Evolutionary conservation across 108 stramenopile genomes (phyloP), one percentile per base, ranked within the genome.

Genomic region (Aurantiochytrium sp.): DNA sequence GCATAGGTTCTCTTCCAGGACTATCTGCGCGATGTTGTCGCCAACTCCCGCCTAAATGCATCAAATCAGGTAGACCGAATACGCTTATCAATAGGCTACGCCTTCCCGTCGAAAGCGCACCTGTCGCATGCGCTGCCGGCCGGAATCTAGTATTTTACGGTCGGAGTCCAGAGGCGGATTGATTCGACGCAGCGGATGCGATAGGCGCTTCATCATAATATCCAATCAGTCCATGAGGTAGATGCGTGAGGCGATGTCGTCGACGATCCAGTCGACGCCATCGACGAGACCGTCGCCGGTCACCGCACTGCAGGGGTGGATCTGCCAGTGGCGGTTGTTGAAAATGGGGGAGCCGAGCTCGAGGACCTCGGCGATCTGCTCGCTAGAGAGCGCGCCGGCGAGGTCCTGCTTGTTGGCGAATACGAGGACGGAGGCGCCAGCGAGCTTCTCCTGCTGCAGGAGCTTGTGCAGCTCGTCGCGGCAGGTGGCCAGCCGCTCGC

Each of bases 361-460:
- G n/a, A 99, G 90, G 4, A 89, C 90, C 17, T 88, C 55, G 2
- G 92, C 95, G 69, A 99, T 97, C 85, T 96, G 94, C 6, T 94
- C 95, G 8, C 91, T 89, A 8, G 90, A 54, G 39, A 97, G 73
- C 15, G 97, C 97, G 0, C 97, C 97, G 22, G 87, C 91, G 5
- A 99, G 86, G 89, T 99, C 99, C 86, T 98, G 98, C 91, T 99
- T 99, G 91, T 99, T 99, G 24, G 98, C 98, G 68, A 97, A 96
- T 68, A 99, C 95, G 68, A 99, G 87, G 53, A 99, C 90, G 34
- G 95, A 94, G 0, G 99, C 98, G 3, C 99, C 99, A 1, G 97
- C 98, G 68, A 99, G 92, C 68, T 98, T 98, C 91, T 99, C 99
- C 87, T 99, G 97, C 55, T 90, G 68, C 85, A 99, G 89, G 55